phyloP scores from a whole-genome alignment of 2,329 filamentous ascomycete species.

The Lecanosticta acicola region DNA sequence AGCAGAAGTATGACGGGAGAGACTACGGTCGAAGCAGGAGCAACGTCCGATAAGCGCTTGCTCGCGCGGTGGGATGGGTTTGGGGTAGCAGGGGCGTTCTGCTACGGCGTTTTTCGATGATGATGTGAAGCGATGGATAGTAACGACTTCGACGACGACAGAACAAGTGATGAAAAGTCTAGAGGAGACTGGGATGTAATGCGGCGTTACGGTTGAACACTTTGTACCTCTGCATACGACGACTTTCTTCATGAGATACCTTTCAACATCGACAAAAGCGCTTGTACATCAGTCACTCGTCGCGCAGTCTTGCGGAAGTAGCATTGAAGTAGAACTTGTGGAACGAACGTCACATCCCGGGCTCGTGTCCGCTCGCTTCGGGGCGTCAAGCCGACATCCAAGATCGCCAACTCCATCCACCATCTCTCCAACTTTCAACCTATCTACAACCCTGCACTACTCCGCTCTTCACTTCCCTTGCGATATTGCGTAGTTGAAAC shows the following conservation, averaged over 20 bases:
- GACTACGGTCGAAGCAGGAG: slow-evolving; percentile 17
- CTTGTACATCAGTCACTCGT: background rate
- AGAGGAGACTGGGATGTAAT: slow-evolving; percentile 2
- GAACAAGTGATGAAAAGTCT: background rate
- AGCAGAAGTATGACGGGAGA: slow-evolving; percentile 15
- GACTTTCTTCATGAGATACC: too few relatives aligned
- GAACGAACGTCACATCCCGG: too few relatives aligned
- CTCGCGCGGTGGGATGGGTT: background rate
- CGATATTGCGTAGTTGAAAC: too few relatives aligned
- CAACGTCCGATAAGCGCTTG: slow-evolving; percentile 13
- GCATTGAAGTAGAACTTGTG: background rate
- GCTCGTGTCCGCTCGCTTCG: too few relatives aligned
- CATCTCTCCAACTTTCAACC: too few relatives aligned
- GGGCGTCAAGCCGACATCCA: too few relatives aligned
- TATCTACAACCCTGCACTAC: too few relatives aligned
- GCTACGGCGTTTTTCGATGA: too few relatives aligned
- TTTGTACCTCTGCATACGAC: background rate
- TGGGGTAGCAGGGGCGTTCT: too few relatives aligned
- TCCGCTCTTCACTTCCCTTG: too few relatives aligned
- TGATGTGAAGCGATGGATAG: background rate
- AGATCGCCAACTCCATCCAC: background rate
- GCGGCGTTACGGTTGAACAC: background rate
- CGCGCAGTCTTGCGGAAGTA: background rate
- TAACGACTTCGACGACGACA: slow-evolving; percentile 1
- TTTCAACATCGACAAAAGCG: background rate